A percentile compares a stretch with the other conserved stretches of the same genome.
Evolutionary conservation across 768 basidiomycete species (phyloP).

Genomic region (Mrakia blollopis): DNA sequence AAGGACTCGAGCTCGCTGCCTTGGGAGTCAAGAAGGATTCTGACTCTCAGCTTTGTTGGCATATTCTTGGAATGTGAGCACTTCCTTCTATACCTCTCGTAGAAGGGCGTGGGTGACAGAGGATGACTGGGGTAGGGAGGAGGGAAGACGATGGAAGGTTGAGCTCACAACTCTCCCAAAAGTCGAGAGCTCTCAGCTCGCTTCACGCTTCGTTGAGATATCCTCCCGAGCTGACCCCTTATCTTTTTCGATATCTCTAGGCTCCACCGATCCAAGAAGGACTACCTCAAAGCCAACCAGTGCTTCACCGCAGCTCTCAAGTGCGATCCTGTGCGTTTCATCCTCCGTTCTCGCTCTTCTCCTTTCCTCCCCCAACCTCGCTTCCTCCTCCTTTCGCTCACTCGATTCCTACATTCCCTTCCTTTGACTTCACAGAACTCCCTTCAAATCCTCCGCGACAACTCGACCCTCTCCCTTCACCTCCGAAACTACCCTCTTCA

Average conservation of each 20-base stretch:
- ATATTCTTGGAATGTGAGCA: constrained; percentile 77
- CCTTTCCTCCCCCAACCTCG: not conserved
- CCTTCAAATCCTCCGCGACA: constrained; percentile 84
- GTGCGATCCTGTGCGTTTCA: constrained; percentile 70
- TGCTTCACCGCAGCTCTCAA: constrained; percentile 84
- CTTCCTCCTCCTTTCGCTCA: not conserved
- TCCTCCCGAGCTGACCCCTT: not conserved
- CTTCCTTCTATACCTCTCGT: not conserved
- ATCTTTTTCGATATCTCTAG: not conserved
- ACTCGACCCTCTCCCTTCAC: constrained; percentile 82
- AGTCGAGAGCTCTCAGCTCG: not conserved
- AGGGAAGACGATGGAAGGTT: constrained; percentile 19
- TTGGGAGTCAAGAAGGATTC: constrained; percentile 75
- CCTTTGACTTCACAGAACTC: constrained; percentile 61
- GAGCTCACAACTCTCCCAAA: not conserved
- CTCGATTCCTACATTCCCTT: not conserved
- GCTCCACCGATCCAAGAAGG: constrained; percentile 29
- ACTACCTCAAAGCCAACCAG: constrained; percentile 61
- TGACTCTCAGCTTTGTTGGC: constrained; percentile 65
- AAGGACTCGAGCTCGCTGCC: constrained; percentile 77
- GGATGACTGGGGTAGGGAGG: not conserved
- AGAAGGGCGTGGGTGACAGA: not conserved
- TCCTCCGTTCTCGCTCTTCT: not conserved
- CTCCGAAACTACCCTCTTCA: constrained; percentile 71
- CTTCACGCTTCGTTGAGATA: not conserved